phyloP scores from a whole-genome alignment of 2,329 filamentous ascomycete species.

The Aspergillus puulaauensis region DNA sequence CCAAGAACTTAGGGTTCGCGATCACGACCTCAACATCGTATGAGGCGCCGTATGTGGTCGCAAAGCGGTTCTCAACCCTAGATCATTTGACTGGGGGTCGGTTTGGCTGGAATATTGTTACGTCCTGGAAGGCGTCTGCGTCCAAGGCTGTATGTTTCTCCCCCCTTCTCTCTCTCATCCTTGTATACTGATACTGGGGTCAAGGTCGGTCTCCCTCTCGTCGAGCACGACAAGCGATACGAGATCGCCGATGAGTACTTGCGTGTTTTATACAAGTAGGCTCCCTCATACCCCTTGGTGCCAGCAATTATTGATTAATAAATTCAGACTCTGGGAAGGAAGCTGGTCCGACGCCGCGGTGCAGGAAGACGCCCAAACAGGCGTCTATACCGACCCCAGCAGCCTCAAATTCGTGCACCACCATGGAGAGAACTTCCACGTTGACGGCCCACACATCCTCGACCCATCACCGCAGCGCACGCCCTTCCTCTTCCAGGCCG shows the following conservation, averaged over 20 bases:
- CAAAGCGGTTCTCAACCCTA: constrained; percentile 61
- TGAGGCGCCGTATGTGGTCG: constrained; percentile 61
- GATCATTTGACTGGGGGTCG: constrained; percentile 63
- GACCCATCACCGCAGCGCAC: constrained; percentile 59
- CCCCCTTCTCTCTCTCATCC: not conserved
- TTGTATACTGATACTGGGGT: constrained; percentile 38
- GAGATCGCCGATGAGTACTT: constrained; percentile 63
- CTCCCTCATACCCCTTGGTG: not conserved
- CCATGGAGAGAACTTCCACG: constrained; percentile 54
- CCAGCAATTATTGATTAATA: not conserved
- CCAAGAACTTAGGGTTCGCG: constrained; percentile 62
- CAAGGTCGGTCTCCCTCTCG: constrained; percentile 51
- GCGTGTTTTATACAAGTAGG: constrained; percentile 60
- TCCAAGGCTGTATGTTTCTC: constrained; percentile 55
- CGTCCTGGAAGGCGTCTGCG: constrained; percentile 61
- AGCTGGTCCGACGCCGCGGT: constrained; percentile 61
- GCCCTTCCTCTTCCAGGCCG: constrained; percentile 60
- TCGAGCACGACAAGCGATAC: constrained; percentile 61
- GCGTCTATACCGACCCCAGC: constrained; percentile 58
- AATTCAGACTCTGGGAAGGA: constrained; percentile 52
- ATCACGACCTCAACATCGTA: constrained; percentile 65
- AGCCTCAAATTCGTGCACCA: constrained; percentile 63
- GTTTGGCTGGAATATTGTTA: constrained; percentile 68
- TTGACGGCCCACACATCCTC: constrained; percentile 50
- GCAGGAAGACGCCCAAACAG: constrained; percentile 51